Evolutionary conservation across 768 basidiomycete genomes (phyloP).

Genomic region (Dentipellis sp.): DNA sequence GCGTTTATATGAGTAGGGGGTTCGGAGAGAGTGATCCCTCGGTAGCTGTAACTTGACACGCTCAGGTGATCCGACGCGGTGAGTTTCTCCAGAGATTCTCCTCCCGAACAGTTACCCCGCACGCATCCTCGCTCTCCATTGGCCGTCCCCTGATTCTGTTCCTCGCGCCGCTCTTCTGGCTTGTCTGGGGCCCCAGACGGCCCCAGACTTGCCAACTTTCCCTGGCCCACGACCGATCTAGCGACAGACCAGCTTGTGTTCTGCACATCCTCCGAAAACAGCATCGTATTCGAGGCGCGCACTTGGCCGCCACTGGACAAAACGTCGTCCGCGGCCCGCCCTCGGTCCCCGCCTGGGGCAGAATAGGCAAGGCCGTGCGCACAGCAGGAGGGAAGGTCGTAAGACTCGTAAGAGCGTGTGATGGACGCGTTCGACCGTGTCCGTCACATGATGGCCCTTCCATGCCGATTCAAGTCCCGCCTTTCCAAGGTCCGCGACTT

Average conservation of each 20-base stretch:
- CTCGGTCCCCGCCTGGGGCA: too few species aligned
- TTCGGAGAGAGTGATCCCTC: not conserved
- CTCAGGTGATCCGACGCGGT: constrained; percentile 1
- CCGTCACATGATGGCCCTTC: not conserved
- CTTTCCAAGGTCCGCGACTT: too few species aligned
- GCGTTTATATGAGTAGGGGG: constrained; percentile 3
- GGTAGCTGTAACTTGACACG: constrained; percentile 8
- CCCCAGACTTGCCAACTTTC: not conserved
- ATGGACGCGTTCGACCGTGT: not conserved
- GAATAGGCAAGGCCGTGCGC: too few species aligned
- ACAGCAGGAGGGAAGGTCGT: too few species aligned
- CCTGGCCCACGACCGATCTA: not conserved
- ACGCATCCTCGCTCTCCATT: constrained; percentile 6
- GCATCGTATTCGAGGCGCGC: not conserved
- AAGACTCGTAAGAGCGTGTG: not conserved
- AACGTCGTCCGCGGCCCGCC: too few species aligned
- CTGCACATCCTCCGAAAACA: not conserved
- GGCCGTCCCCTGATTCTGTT: constrained; percentile 9
- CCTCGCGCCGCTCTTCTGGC: not conserved
- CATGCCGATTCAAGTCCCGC: too few species aligned
- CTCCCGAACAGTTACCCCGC: constrained; percentile 11
- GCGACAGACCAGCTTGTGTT: too few species aligned
- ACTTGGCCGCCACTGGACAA: too few species aligned
- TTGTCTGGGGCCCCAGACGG: not conserved
- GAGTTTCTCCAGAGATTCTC: constrained; percentile 16